Percentiles rank a stretch among this genome's conserved stretches.
These are phyloP conservation scores for Quercus ilex DNA, from an alignment of 306 rosid genomes.

Conservation along the genomic window DNA sequence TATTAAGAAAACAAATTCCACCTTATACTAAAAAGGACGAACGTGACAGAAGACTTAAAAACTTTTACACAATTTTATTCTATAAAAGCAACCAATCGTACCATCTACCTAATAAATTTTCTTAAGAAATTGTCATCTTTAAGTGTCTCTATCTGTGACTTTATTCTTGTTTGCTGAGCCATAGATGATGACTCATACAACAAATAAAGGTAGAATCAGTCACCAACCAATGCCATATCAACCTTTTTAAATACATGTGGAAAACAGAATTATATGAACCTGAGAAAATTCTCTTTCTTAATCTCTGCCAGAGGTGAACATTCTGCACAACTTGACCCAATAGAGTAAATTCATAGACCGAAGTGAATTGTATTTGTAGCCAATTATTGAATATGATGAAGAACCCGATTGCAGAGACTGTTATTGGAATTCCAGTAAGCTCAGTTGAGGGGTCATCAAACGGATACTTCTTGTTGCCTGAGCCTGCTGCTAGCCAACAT, in stretches of 20 bases:
- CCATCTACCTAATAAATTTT: constrained; percentile 17
- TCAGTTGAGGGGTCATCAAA: constrained; percentile 26
- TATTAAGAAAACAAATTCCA: background rate
- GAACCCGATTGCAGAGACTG: constrained; percentile 34
- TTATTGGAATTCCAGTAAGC: constrained; percentile 29
- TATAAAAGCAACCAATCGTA: constrained; percentile 35
- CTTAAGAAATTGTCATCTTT: background rate
- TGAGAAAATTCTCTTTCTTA: constrained; percentile 15
- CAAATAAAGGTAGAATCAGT: constrained; percentile 24
- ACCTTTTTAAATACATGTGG: constrained; percentile 20
- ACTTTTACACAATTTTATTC: constrained; percentile 5
- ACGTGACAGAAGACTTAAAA: background rate
- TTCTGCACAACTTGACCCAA: background rate
- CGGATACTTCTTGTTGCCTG: constrained; percentile 23
- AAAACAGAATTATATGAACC: constrained; percentile 23
- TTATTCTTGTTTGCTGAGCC: constrained; percentile 34
- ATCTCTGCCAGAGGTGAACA: background rate
- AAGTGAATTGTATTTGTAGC: background rate
- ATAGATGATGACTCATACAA: constrained; percentile 41
- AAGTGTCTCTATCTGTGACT: constrained; percentile 6
- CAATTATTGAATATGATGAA: constrained; percentile 43
- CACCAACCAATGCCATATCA: background rate
- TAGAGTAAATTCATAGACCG: background rate
- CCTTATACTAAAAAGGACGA: background rate
- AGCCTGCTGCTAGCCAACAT: constrained; percentile 28